A percentile compares a stretch with the other conserved stretches of the same genome.
Conservation (phyloP, 73 alveolate genomes). For the Paramecium sonneborni region DNA sequence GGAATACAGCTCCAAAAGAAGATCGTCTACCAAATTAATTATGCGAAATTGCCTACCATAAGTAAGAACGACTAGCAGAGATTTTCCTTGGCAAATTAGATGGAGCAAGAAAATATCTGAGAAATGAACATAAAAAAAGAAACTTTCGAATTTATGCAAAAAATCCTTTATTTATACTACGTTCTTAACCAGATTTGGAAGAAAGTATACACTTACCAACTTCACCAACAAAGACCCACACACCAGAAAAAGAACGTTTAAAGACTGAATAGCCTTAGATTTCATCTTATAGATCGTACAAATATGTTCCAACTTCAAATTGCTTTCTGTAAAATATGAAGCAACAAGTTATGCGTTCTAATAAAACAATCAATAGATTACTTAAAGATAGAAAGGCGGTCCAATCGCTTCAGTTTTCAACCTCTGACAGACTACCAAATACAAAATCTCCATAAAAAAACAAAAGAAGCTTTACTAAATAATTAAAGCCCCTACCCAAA, state of each 20-base stretch:
- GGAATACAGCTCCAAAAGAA: conserved; percentile 24
- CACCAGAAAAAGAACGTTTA: not conserved
- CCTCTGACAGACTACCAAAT: not conserved
- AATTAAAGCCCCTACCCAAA: conserved; percentile 6
- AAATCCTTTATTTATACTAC: conserved; percentile 1
- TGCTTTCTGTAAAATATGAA: not conserved
- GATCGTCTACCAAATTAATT: not conserved
- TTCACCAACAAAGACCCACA: not conserved
- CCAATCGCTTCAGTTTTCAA: not conserved
- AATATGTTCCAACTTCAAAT: not conserved
- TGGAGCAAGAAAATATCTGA: not conserved
- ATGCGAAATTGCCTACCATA: conserved; percentile 35
- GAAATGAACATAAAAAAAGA: not conserved
- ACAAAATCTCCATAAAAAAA: not conserved
- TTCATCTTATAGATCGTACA: not conserved
- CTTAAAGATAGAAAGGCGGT: not conserved
- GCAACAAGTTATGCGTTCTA: not conserved
- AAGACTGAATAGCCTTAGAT: conserved; percentile 6
- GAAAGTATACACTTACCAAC: not conserved
- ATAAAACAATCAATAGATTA: not conserved
- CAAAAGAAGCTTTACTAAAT: not conserved
- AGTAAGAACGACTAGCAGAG: not conserved
- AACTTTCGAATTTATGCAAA: not conserved
- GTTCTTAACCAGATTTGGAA: not conserved
- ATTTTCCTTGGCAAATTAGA: not conserved